Base-by-base conservation (phyloP, 2,329 filamentous ascomycete genomes). In the Xylariaceae sp. region DNA sequence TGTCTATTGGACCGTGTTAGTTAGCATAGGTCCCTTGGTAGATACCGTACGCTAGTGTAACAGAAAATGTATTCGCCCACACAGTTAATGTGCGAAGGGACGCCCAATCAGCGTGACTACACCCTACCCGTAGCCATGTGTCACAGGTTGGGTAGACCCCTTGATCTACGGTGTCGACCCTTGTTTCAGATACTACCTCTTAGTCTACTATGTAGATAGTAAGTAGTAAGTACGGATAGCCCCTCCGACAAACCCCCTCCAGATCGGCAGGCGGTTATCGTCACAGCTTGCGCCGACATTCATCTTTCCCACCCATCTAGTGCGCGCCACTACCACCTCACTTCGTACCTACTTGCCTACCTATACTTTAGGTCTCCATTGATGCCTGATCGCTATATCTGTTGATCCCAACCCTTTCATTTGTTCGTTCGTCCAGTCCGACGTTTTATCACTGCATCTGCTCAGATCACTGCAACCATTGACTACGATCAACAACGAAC, bases 401-500 rank as follows among this genome's bases (percentile, higher is more conserved):
- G 12, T 11, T 37, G 35, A 11, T 37, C 35, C 12, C 35, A 37
- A 11, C 35, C 35, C 35, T 9, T 37, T 11, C 35, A 37, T 37
- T 37, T 11, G 4, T 37, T 11, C 35, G 12, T 37, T 37, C 8
- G 4, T 37, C 35, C 39, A 3, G 39, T 40, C n/a, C 39, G 19
- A 19, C 19, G 39, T 27, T 32, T 9, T 11, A 8, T 31, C 41
- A 11, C 11, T 41, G 19, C 35, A 6, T 49, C 27, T 34, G 51
- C 31, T 43, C 44, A 26, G 5, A 47, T 51, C n/a, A 45, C 26
- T 30, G 39, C 39, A 29, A 50, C 37, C n/a, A 9, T 26, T 8
- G 26, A 4, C n/a, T 11, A 37, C 8, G 32, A 50, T 42, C 49
- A 53, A 56, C 58, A 59, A 69, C 57, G 31, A 47, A 47, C 9